Percentiles rank a stretch among this genome's conserved stretches.
phyloP scores from a whole-genome alignment of 1,284 basidiomycete genomes.

The Takashimella koratensis region DNA sequence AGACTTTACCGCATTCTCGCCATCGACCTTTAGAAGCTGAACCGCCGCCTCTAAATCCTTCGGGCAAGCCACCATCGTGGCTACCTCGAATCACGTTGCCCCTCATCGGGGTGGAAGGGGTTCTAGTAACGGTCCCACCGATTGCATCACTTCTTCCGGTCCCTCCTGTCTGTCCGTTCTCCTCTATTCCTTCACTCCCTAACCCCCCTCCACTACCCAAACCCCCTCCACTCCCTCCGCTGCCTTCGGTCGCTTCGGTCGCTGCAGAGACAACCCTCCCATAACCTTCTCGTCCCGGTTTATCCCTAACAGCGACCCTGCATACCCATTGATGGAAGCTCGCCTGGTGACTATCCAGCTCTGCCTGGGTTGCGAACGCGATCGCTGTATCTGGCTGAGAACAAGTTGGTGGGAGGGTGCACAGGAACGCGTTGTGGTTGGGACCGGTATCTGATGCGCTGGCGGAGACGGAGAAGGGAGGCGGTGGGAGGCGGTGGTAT shows the following conservation, averaged over 20 bases:
- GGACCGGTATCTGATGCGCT: no score
- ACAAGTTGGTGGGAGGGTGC: slow-evolving; percentile 78
- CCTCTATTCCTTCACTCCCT: no score
- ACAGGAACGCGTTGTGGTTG: slow-evolving; percentile 54
- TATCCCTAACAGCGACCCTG: slow-evolving; percentile 42
- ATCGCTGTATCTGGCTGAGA: slow-evolving; percentile 60
- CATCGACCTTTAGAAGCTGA: slow-evolving; percentile 10
- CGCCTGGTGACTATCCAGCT: slow-evolving; percentile 75
- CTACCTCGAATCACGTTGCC: no score
- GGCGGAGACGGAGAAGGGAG: neutral
- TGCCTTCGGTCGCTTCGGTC: slow-evolving; percentile 1
- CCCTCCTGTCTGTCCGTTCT: no score
- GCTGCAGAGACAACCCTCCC: slow-evolving; percentile 20
- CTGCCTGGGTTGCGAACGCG: slow-evolving; percentile 58
- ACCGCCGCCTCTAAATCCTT: slow-evolving; percentile 21
- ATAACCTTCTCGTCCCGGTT: slow-evolving; percentile 28
- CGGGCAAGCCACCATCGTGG: slow-evolving; percentile 23
- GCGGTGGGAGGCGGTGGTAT: slow-evolving; percentile 25
- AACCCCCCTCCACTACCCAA: no score
- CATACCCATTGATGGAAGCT: slow-evolving; percentile 80
- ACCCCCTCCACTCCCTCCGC: no score
- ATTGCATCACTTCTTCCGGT: no score
- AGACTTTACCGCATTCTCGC: slow-evolving; percentile 67
- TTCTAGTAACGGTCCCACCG: no score
- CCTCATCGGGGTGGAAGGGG: no score